A percentile compares a stretch with the other conserved stretches of the same genome.
Evolutionary conservation across 768 basidiomycete genomes (phyloP).

Genomic region (Lanmaoa pseudosensibilis): DNA sequence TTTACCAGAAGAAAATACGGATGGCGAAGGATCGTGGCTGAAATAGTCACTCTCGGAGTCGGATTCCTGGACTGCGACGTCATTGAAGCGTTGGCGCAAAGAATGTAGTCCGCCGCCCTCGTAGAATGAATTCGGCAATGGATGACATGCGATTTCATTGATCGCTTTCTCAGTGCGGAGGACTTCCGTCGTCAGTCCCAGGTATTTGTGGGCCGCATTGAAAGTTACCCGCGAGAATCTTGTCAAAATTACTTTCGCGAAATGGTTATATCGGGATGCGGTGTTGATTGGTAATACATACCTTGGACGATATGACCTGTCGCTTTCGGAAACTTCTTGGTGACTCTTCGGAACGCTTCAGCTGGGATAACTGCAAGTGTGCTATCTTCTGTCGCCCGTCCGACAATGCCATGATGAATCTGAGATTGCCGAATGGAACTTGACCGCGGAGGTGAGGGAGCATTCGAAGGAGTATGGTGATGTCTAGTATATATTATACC

Average conservation of each 20-base stretch:
- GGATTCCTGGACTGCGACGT: slow-evolving; percentile 42
- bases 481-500: slow-evolving; percentile 16
- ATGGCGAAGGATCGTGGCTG: slow-evolving; percentile 25
- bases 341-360: slow-evolving; percentile 90
- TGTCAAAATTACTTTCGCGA: slow-evolving; percentile 79
- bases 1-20: slow-evolving; percentile 23
- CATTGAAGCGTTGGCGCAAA: slow-evolving; percentile 88
- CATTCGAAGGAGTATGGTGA: slow-evolving; percentile 14
- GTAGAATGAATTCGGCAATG: slow-evolving; percentile 88
- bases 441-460: slow-evolving; percentile 25
- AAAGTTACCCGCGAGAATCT: slow-evolving; percentile 97
- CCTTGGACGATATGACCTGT: slow-evolving; percentile 96
- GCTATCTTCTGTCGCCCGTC: slow-evolving; percentile 91
- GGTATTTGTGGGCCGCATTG: slow-evolving; percentile 94
- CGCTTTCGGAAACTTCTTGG: slow-evolving; percentile 96
- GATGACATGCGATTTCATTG: slow-evolving; percentile 95
- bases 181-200: slow-evolving; percentile 93
- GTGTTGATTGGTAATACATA: slow-evolving; percentile 23
- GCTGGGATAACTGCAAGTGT: slow-evolving; percentile 99
- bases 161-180: slow-evolving; percentile 96
- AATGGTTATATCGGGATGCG: slow-evolving; percentile 13
- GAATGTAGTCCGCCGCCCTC: slow-evolving; percentile 88
- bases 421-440: slow-evolving; percentile 30
- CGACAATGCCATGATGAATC: slow-evolving; percentile 72
- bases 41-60: slow-evolving; percentile 63